These are phyloP conservation scores for Meredithiella fracta DNA, from an alignment of 2,329 filamentous ascomycete genomes.

Conservation along the genomic window DNA sequence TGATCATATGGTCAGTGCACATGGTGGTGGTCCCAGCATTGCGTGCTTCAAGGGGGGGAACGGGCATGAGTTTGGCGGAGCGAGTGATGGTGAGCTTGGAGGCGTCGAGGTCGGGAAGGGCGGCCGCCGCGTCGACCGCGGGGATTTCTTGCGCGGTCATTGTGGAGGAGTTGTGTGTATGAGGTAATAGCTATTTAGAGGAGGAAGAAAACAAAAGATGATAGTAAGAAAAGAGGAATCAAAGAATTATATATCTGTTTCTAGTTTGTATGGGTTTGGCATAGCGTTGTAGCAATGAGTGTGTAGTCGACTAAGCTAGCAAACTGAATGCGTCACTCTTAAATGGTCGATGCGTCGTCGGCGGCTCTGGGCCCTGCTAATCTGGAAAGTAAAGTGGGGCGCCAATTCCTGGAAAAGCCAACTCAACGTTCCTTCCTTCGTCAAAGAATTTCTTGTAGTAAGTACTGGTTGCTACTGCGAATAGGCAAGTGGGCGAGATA, in stretches of 20 bases:
- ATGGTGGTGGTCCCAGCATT: constrained; percentile 34
- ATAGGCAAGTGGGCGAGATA: no score
- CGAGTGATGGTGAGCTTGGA: constrained; percentile 42
- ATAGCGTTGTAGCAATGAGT: no score
- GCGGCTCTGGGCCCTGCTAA: no score
- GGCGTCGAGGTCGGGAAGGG: constrained; percentile 45
- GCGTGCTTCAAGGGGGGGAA: constrained; percentile 34
- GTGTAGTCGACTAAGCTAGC: no score
- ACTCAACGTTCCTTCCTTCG: no score
- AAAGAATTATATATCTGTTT: neutral
- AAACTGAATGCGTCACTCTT: no score
- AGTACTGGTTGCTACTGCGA: no score
- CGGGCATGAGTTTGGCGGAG: constrained; percentile 33
- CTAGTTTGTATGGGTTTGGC: no score
- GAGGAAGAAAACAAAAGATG: neutral
- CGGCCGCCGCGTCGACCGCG: constrained; percentile 34
- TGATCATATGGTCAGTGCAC: constrained; percentile 81
- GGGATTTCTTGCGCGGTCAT: constrained; percentile 17
- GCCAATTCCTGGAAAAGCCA: no score
- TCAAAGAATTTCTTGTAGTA: no score
- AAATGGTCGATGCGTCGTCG: no score
- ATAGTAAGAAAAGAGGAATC: neutral
- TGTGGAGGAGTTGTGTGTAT: constrained; percentile 2
- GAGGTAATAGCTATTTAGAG: neutral
- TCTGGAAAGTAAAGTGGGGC: no score